A percentile compares a stretch with the other conserved stretches of the same genome.
These are phyloP conservation scores for Cutaneotrichosporon cutaneum DNA, from an alignment of 1,284 basidiomycete genomes.

Conservation along the genomic window DNA sequence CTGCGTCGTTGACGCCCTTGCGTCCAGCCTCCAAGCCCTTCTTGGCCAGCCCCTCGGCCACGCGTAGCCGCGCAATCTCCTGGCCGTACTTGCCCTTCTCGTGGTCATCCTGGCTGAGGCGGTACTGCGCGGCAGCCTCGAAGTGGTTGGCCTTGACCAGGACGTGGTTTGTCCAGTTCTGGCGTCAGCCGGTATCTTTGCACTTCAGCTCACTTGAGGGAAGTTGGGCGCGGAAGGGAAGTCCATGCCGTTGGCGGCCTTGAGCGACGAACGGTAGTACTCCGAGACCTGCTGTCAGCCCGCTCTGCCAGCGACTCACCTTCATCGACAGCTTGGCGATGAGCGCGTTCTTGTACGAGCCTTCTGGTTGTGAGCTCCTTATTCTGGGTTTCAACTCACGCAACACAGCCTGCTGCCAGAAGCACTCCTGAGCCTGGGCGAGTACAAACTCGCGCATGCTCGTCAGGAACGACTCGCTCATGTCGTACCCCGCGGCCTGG, in stretches of 20 bases:
- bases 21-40: conserved; percentile 71
- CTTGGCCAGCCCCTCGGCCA: conserved; percentile 69
- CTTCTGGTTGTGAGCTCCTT: conserved; percentile 55
- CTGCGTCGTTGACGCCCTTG: conserved; percentile 63
- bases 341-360: conserved; percentile 73
- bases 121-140: conserved; percentile 81
- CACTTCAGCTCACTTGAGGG: conserved; percentile 36
- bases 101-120: conserved; percentile 88
- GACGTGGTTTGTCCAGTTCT: conserved; percentile 81
- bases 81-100: conserved; percentile 79
- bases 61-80: conserved; percentile 71
- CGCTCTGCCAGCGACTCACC: conserved; percentile 47
- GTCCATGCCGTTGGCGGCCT: conserved; percentile 59
- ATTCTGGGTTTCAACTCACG: conserved; percentile 64
- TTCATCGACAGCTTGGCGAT: conserved; percentile 81
- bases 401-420: conserved; percentile 88
- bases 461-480: conserved; percentile 64
- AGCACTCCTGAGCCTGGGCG: conserved; percentile 94
- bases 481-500: conserved; percentile 57
- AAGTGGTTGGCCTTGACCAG: conserved; percentile 85
- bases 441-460: conserved; percentile 76
- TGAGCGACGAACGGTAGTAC: conserved; percentile 64
- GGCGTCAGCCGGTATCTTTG: conserved; percentile 30
- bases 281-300: conserved; percentile 59
- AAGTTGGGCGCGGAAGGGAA: conserved; percentile 48